Evolutionary conservation across 2,329 filamentous ascomycete species (phyloP), one percentile per base, ranked within the genome.

Genomic region (Xylaria multiplex): DNA sequence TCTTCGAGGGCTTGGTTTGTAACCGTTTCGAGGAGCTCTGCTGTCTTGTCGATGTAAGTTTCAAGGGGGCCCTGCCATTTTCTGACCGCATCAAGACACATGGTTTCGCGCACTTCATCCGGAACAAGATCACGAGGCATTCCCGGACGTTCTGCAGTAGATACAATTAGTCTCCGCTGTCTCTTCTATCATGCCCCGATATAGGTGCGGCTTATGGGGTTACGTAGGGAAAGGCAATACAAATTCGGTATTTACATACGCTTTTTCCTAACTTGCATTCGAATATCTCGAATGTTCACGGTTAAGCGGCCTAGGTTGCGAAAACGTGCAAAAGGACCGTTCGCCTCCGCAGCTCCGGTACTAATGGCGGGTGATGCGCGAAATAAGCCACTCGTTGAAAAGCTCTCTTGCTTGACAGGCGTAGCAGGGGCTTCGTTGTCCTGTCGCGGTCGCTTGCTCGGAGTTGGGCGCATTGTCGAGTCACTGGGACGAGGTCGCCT

Each of bases 21-120:
- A 16, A 81, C 81, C 0, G 72, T 69, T 2, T 83, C 77, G 0
- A 91, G 75, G 5, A 86, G 80, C 1, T 74, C 70, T 62, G 87
- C 82, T 0, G 85, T 84, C 5, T 80, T 76, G 3, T 77, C 70
- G 6, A 87, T 75, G 52, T 88, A 86, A 0, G 72, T 79, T 0
- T 82, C 74, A 53, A 89, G 80, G 0, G 88, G 88, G 0, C 72
- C 72, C 1, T 82, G 73, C 90, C 90, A 92, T 1, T 86, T 84
- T 7, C 76, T 73, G 1, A 91, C 84, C 0, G 85, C 84, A n/a
- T 85, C 78, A 16, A 82, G 79, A 52, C 86, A 88, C 16, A 91
- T 80, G 0, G 81, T 81, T 32, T 88, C 84, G 24, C 89, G 87
- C 0, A 90, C 88, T 43, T 86, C 85, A 0, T 86, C 83, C 0